Conservation (phyloP, 1,284 basidiomycete genomes). For the Phellinidium pouzarii region DNA sequence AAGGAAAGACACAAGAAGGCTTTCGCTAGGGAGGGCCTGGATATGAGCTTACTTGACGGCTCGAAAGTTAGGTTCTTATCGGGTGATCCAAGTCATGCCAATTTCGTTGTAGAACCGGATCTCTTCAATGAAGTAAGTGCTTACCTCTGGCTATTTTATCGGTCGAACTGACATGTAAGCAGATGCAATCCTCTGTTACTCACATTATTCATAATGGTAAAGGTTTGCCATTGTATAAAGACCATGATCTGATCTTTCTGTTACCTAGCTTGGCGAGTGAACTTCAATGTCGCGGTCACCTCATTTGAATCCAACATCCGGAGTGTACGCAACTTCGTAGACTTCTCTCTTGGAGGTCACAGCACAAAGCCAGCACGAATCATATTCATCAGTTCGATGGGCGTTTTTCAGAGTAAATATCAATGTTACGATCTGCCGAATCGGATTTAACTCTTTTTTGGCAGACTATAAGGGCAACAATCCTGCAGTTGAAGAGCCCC, state of each 20-base stretch:
- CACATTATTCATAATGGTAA: conserved; percentile 21
- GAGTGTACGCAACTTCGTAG: conserved; percentile 23
- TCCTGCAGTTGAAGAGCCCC: conserved; percentile 19
- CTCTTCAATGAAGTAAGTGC: conserved; percentile 26
- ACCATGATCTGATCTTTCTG: background rate
- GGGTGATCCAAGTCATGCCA: conserved; percentile 22
- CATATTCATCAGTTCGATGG: conserved; percentile 31
- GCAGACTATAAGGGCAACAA: conserved; percentile 21
- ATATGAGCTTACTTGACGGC: conserved; percentile 20
- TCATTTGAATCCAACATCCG: conserved; percentile 23
- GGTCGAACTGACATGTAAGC: background rate
- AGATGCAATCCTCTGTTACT: background rate
- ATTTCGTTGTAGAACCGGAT: conserved; percentile 23
- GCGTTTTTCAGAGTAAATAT: conserved; percentile 25
- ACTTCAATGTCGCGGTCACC: conserved; percentile 28
- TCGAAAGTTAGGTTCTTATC: conserved; percentile 27
- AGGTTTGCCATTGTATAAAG: background rate
- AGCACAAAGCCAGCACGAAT: conserved; percentile 23
- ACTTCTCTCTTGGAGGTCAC: conserved; percentile 28
- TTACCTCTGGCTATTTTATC: background rate
- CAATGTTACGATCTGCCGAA: no score
- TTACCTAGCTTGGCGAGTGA: conserved; percentile 30
- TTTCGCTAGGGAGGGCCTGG: conserved; percentile 26
- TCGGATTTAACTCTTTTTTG: background rate
- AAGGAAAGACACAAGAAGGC: conserved; percentile 28